These are phyloP conservation scores for Secale cereale DNA, from an alignment of 176 grass and related monocot genomes.

Conservation along the genomic window DNA sequence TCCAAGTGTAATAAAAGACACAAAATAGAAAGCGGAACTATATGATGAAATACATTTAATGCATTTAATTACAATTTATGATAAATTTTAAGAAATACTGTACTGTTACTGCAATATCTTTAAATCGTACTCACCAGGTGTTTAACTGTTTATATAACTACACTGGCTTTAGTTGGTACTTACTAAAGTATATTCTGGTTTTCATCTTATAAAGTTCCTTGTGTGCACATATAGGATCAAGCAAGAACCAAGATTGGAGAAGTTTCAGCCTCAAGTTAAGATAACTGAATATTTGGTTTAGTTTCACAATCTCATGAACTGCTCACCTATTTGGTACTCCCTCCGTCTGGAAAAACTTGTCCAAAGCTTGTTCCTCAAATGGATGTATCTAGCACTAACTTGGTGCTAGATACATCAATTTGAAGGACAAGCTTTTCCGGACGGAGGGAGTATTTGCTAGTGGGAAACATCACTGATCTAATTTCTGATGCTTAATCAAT, in stretches of 20 bases:
- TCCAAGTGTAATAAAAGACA: slow-evolving; percentile 6
- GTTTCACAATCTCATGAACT: neutral
- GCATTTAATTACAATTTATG: neutral
- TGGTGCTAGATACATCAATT: too few relatives aligned
- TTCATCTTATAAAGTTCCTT: neutral
- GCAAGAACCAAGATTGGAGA: neutral
- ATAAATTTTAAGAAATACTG: neutral
- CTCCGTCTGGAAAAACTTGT: too few relatives aligned
- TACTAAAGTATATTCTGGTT: neutral
- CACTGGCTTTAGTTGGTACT: neutral
- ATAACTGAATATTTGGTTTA: neutral
- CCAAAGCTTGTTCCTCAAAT: too few relatives aligned
- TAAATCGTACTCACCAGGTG: neutral
- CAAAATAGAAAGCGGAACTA: neutral
- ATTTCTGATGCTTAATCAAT: neutral
- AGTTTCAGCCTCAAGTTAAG: neutral
- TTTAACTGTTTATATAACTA: neutral
- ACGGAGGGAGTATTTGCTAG: too few relatives aligned
- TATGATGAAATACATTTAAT: neutral
- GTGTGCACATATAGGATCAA: neutral
- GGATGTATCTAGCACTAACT: too few relatives aligned
- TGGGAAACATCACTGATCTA: neutral
- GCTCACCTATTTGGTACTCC: neutral
- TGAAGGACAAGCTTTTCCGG: too few relatives aligned
- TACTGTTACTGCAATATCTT: neutral